Evolutionary conservation across 768 basidiomycete species (phyloP).

Genomic region (Tylopilus subfusipes): DNA sequence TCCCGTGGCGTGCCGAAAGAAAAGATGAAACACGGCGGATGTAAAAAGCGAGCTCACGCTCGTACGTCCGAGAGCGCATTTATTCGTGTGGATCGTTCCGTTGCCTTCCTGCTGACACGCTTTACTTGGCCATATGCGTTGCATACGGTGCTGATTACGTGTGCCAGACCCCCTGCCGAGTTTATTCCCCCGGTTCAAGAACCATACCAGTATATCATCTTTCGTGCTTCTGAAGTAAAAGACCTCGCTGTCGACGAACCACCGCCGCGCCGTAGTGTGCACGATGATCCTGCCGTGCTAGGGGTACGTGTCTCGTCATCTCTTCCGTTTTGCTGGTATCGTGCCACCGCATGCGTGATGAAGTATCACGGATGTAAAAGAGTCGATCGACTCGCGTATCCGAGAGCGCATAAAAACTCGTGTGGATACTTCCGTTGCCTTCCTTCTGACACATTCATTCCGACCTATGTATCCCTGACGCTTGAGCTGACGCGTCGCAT

Average conservation of each 20-base stretch:
- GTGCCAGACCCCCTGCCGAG: conserved; percentile 59
- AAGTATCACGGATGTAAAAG: conserved; percentile 46
- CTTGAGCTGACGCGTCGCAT: conserved; percentile 11
- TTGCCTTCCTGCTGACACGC: conserved; percentile 61
- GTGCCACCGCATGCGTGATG: conserved; percentile 32
- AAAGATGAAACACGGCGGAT: conserved; percentile 41
- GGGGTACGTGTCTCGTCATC: conserved; percentile 51
- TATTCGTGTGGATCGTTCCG: conserved; percentile 56
- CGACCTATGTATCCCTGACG: not conserved
- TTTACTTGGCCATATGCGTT: not conserved
- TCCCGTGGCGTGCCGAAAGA: not conserved
- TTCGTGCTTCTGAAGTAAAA: conserved; percentile 86
- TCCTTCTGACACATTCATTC: conserved; percentile 46
- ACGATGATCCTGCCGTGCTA: conserved; percentile 82
- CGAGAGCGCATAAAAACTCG: conserved; percentile 43
- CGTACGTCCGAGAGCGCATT: conserved; percentile 41
- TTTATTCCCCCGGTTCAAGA: conserved; percentile 82
- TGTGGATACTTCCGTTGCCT: conserved; percentile 61
- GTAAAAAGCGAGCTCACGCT: conserved; percentile 39
- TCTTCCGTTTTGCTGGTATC: not conserved
- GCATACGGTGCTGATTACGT: conserved; percentile 26
- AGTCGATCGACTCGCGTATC: conserved; percentile 33
- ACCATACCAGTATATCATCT: conserved; percentile 87
- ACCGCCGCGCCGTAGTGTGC: conserved; percentile 55
- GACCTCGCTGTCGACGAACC: conserved; percentile 83